phyloP scores from a whole-genome alignment of 2,329 filamentous ascomycete genomes.

The Fonsecaea erecta region DNA sequence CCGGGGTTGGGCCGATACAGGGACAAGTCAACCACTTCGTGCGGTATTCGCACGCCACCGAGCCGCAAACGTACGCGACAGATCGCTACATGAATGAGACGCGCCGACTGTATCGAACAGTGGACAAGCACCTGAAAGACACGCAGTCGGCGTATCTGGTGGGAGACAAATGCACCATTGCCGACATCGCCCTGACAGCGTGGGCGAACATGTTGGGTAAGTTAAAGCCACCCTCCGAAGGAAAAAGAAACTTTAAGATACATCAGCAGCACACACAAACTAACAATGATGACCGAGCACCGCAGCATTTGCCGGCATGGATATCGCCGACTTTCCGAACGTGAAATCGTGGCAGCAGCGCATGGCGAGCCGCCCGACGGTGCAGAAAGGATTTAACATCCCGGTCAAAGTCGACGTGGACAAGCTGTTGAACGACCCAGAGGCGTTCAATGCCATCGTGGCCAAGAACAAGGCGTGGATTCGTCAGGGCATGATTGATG shows the following conservation, averaged over 20 bases:
- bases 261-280: too few species aligned
- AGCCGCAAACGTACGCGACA: constrained; percentile 79
- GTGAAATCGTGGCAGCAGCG: constrained; percentile 31
- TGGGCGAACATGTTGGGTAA: constrained; percentile 3
- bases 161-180: constrained; percentile 53
- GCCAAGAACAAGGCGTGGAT: constrained; percentile 65
- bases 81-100: constrained; percentile 83
- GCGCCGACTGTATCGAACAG: constrained; percentile 73
- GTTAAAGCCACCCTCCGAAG: too few species aligned
- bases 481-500: constrained; percentile 70
- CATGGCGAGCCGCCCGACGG: constrained; percentile 24
- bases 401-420: constrained; percentile 26
- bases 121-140: constrained; percentile 69
- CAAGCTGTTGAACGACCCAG: constrained; percentile 11
- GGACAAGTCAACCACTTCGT: constrained; percentile 82
- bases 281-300: too few species aligned
- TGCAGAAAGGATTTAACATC: constrained; percentile 21
- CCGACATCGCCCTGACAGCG: constrained; percentile 62
- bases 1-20: constrained; percentile 80
- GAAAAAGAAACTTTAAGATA: too few species aligned
- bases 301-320: constrained; percentile 9
- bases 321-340: constrained; percentile 33
- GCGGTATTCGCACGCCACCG: constrained; percentile 66
- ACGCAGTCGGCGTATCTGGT: constrained; percentile 57
- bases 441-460: constrained; percentile 20